phyloP scores from a whole-genome alignment of 306 rosid species.

The Cucurbita argyrosperma region DNA sequence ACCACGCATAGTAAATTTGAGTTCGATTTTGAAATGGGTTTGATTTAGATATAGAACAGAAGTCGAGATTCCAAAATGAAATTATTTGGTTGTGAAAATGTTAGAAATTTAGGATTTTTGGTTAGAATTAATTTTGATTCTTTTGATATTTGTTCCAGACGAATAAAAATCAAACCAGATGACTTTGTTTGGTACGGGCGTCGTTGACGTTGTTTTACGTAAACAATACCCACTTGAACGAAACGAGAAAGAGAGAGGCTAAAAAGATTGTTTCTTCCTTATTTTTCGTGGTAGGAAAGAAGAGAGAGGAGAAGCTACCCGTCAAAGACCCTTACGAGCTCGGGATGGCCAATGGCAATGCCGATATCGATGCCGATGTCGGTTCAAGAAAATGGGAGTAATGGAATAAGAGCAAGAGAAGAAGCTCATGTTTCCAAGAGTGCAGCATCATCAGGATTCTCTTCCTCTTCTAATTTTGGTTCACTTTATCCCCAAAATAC shows the following conservation, averaged over 20 bases:
- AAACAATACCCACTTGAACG: not conserved
- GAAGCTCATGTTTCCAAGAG: conserved; percentile 3
- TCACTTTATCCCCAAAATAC: conserved; percentile 10
- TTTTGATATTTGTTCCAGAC: not conserved
- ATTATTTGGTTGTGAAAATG: no score
- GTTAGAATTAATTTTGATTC: not conserved
- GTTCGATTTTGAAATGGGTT: not conserved
- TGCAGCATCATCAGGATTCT: conserved; percentile 76
- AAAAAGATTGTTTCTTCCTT: not conserved
- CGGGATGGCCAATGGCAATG: conserved; percentile 17
- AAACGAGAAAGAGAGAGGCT: not conserved
- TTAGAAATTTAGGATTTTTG: no score
- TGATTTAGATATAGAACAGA: not conserved
- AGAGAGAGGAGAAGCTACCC: conserved; percentile 13
- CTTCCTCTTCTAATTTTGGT: conserved; percentile 12
- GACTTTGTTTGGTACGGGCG: no score
- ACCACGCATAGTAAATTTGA: not conserved
- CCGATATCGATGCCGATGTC: not conserved
- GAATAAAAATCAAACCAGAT: not conserved
- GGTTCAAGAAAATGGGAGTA: conserved; percentile 13
- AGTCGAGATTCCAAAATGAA: no score
- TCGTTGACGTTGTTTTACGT: not conserved
- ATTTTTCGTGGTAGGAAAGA: conserved; percentile 13
- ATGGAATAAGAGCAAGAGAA: not conserved
- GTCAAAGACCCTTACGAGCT: conserved; percentile 1